Evolutionary conservation across 306 rosid genomes (phyloP), one percentile per base, ranked within the genome.

Genomic region (Argentina anserina): DNA sequence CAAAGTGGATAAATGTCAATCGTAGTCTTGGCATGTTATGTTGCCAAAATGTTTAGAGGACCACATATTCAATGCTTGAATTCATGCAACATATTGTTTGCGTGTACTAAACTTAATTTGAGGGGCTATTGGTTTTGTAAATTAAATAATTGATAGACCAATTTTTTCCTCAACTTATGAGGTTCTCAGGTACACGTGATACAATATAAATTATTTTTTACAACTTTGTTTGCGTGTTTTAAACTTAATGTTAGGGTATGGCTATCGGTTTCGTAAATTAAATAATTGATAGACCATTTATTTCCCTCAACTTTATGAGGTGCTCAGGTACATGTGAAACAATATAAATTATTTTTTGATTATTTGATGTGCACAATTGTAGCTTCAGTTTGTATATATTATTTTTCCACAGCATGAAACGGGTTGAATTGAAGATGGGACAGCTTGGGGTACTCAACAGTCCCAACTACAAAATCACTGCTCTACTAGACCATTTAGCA

Each of bases 381-480:
- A 68, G 37, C 20, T 56, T 56, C 43, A 20, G 53, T 25, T 33
- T 50, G 65, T 71, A 58, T 76, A 69, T 76, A 7, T 52, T 49
- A 43, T 43, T 47, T 36, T 77, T 53, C 7, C 78, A 84, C 90
- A 94, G 99, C 85, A 89, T 91, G 85, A 94, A 89, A 79, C 86
- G 96, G 99, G 91, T 94, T 83, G 87, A 79, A 65, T 75, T 94
- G 81, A 94, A 91, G 87, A 94, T 94, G 98, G 90, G 84, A 47
- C 96, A 94, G 80, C 96, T 94, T 37, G 97, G 99, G 37, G 99
- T 91, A 72, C 85, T 94, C 71, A 86, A 76, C 75, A 91, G 91
- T 87, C 97, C 99, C 42, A 89, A 89, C 86, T 94, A 89, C 89
- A 94, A 89, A 86, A 84, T 94, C 87, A 88, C 95, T 4, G 96